A percentile compares a stretch with the other conserved stretches of the same genome.
phyloP scores from a whole-genome alignment of 176 grass and related monocot species.

The Triticum urartu region DNA sequence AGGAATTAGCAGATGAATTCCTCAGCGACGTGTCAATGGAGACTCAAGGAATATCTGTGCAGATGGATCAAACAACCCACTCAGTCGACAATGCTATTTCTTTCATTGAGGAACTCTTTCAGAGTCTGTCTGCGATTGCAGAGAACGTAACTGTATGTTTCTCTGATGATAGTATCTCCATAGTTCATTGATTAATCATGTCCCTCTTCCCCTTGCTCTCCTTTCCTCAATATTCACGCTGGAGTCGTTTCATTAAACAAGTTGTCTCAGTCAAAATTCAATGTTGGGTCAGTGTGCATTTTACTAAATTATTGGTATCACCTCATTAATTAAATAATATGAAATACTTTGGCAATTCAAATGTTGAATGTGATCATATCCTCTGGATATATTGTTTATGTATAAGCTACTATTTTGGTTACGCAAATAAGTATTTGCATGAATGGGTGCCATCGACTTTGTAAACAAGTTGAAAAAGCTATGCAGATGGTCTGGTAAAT shows the following conservation, averaged over 20 bases:
- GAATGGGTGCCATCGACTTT: background rate
- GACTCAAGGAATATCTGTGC: conserved; percentile 44
- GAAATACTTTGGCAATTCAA: background rate
- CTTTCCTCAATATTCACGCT: too few relatives aligned
- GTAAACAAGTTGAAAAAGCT: conserved; percentile 7
- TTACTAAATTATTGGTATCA: conserved; percentile 5
- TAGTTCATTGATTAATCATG: conserved; percentile 25
- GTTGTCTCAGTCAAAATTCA: conserved; percentile 16
- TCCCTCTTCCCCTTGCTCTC: too few relatives aligned
- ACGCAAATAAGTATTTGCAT: background rate
- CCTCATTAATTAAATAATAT: background rate
- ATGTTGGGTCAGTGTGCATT: conserved; percentile 8
- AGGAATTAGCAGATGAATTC: conserved; percentile 44
- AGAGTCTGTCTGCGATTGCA: conserved; percentile 45
- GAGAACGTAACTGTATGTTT: conserved; percentile 47
- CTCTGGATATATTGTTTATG: background rate
- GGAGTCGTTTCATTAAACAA: background rate
- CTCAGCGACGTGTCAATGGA: conserved; percentile 31
- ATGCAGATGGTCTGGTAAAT: conserved; percentile 2
- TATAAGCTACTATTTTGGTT: background rate
- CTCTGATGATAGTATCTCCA: conserved; percentile 17
- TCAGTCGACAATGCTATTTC: conserved; percentile 55
- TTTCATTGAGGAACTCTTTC: conserved; percentile 62
- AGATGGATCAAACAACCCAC: conserved; percentile 54
- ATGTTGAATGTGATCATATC: conserved; percentile 5